Evolutionary conservation across 2,329 filamentous ascomycete species (phyloP).

Genomic region (Cordyceps militaris): DNA sequence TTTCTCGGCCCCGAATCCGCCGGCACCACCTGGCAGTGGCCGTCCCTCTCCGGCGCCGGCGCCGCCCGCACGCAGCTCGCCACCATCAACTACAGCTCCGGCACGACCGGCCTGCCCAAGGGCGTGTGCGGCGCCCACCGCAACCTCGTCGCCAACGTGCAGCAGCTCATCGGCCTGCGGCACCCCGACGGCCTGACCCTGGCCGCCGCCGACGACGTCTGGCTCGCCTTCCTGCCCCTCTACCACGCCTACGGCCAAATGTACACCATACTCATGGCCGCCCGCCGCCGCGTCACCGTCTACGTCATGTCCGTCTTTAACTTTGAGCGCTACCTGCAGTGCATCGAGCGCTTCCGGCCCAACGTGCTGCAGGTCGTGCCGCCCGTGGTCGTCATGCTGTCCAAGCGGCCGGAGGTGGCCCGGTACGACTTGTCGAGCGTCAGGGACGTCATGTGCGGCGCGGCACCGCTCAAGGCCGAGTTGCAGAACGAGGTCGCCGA

Average conservation of each 20-base stretch:
- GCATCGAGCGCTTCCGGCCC: conserved; percentile 44
- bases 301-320: conserved; percentile 52
- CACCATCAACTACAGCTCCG: conserved; percentile 45
- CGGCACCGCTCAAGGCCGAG: conserved; percentile 41
- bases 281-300: conserved; percentile 37
- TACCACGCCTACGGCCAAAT: conserved; percentile 56
- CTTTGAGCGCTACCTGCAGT: conserved; percentile 44
- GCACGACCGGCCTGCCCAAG: conserved; percentile 46
- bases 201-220: conserved; percentile 35
- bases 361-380: conserved; percentile 49
- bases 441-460: conserved; percentile 40
- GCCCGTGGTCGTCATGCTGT: conserved; percentile 51
- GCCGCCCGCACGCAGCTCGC: conserved; percentile 30
- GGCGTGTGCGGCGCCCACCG: conserved; percentile 43
- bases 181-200: conserved; percentile 24
- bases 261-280: conserved; percentile 41
- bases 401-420: conserved; percentile 46
- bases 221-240: conserved; percentile 57
- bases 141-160: conserved; percentile 43
- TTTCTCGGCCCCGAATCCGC: conserved; percentile 29
- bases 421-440: conserved; percentile 47
- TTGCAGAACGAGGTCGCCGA: conserved; percentile 40
- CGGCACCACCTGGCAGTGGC: conserved; percentile 34
- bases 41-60: conserved; percentile 24
- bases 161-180: conserved; percentile 41